Percentiles rank a stretch among this genome's conserved stretches.
phyloP scores from a whole-genome alignment of 345 rosid species.

The Populus simonii region DNA sequence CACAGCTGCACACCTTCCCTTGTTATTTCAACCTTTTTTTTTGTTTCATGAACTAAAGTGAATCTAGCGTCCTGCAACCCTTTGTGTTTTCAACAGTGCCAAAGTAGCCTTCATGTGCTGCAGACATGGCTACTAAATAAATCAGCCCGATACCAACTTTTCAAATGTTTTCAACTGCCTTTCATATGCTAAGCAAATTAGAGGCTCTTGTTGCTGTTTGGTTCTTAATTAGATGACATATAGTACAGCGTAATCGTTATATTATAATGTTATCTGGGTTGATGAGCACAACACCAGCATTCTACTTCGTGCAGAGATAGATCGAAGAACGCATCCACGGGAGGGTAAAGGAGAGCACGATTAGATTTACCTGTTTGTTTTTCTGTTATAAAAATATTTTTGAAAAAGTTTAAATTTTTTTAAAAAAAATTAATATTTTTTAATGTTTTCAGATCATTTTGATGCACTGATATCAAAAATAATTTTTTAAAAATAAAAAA shows the following conservation, averaged over 20 bases:
- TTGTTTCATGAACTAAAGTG: constrained; percentile 10
- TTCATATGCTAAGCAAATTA: constrained; percentile 9
- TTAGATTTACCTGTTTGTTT: no score
- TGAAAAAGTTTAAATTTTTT: no score
- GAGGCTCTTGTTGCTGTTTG: neutral
- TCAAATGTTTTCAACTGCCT: neutral
- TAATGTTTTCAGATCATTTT: no score
- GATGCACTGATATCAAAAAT: no score
- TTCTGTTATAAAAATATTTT: no score
- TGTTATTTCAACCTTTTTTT: constrained; percentile 1
- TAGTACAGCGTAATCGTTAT: neutral
- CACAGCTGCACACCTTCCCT: constrained; percentile 17
- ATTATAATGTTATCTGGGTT: neutral
- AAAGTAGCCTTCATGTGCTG: constrained; percentile 29
- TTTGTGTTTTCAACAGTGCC: neutral
- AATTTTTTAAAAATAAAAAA: no score
- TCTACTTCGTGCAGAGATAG: neutral
- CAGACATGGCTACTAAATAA: neutral
- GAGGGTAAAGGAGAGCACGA: neutral
- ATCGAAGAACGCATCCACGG: neutral
- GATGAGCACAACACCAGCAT: neutral
- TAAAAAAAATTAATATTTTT: no score
- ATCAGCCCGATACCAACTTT: constrained; percentile 2
- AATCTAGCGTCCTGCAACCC: constrained; percentile 7
- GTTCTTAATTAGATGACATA: neutral